Base-by-base conservation (phyloP, 805 yeast species). In the Barnettozyma populi region DNA sequence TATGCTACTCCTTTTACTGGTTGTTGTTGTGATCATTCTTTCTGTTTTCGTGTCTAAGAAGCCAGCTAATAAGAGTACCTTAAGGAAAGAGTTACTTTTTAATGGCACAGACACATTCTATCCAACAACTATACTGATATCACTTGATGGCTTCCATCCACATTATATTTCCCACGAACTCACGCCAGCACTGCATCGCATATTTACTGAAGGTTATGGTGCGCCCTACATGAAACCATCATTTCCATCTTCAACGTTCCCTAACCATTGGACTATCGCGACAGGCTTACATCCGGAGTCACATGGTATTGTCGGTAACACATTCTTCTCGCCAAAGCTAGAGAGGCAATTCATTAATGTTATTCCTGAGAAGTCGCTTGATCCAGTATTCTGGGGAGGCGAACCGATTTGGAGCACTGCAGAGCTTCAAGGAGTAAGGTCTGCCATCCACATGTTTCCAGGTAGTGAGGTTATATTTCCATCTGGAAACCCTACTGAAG, bases 371-470 rank as follows among this genome's bases (percentile, higher is more conserved):
- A 62, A 61, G 49, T 81, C 84, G 4, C 60, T 78, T 23, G 78
- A 75, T 35, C 68, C 64, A n/a, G 74, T 69, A 20, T 90, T 80
- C 74, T 90, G 96, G 95, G 92, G 90, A 21, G 96, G 96, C 21
- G 94, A 87, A 61, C 94, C 97, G 0, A 59, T 90, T 19, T 90
- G 97, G 97, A 68, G 74, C 29, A 86, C 95, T 1, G 89, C 92
- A 0, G 71, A 70, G 25, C 62, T 64, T 18, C 85, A 85, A 50
- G 83, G 81, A 6, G 74, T 84, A 2, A 68, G 68, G 3, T 66
- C 84, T 5, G 95, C 90, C 0, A 84, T 88, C n/a, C 95, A 90
- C 64, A 90, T 89, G 96, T 90, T 95, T 95, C 97, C 97, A 0
- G 97, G 97, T 2, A 80, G 90, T 49, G 96, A 89, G 56, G 95